Evolutionary conservation across 2,329 filamentous ascomycete genomes (phyloP).

Genomic region (Alternaria sp.): DNA sequence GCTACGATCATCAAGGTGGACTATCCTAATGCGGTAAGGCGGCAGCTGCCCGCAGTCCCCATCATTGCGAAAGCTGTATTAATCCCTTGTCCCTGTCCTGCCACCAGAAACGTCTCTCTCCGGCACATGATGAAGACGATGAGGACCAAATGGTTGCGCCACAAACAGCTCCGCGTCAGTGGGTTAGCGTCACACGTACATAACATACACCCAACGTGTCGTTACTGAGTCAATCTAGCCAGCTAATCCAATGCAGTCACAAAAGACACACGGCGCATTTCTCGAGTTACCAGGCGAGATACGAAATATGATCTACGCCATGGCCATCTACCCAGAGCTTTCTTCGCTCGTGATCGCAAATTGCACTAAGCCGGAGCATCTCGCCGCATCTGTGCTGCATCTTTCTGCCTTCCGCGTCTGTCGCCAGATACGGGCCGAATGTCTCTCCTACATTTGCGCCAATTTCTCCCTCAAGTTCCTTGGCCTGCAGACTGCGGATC

Average conservation of each 20-base stretch:
- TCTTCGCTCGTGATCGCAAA: slow-evolving; percentile 4
- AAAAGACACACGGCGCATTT: slow-evolving; percentile 1
- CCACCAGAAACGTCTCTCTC: background rate
- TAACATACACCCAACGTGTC: background rate
- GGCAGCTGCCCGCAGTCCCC: background rate
- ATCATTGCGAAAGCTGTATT: background rate
- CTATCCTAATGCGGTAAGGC: slow-evolving; percentile 3
- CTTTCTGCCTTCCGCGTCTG: slow-evolving; percentile 26
- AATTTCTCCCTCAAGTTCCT: slow-evolving; percentile 17
- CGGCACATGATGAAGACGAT: background rate
- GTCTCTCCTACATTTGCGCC: slow-evolving; percentile 23
- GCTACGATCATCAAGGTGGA: background rate
- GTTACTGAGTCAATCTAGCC: background rate
- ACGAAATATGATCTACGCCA: slow-evolving; percentile 29
- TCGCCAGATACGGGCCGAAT: slow-evolving; percentile 28
- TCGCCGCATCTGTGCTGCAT: slow-evolving; percentile 13
- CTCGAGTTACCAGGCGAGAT: slow-evolving; percentile 30
- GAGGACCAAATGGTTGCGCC: background rate
- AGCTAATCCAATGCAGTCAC: slow-evolving; percentile 1
- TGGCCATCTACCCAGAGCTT: slow-evolving; percentile 15
- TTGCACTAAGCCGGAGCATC: slow-evolving; percentile 5
- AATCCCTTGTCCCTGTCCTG: background rate
- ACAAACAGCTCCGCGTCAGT: background rate
- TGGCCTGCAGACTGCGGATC: slow-evolving; percentile 5
- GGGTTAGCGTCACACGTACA: background rate